phyloP scores from a whole-genome alignment of 352 stramenopile species.

The Pythium brachiatum region DNA sequence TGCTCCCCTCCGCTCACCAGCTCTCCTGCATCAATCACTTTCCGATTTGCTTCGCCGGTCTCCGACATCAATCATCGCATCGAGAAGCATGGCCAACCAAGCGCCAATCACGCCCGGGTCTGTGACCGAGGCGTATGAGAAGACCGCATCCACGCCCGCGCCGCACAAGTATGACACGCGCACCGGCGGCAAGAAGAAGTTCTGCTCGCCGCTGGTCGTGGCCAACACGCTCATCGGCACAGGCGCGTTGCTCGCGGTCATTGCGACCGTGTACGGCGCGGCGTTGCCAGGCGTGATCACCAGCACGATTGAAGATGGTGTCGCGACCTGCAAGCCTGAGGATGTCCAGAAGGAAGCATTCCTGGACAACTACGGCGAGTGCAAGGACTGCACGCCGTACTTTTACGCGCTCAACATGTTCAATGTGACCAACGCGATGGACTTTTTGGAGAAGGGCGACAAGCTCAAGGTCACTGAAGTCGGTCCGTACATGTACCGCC shows the following conservation, averaged over 20 bases:
- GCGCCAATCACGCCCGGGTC: slow-evolving; percentile 19
- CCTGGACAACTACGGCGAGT: slow-evolving; percentile 64
- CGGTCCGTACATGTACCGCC: slow-evolving; percentile 69
- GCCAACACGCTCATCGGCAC: slow-evolving; percentile 32
- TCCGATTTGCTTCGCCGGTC: neutral
- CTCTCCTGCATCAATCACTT: neutral
- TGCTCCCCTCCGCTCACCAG: no score
- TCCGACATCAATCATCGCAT: neutral
- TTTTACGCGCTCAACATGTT: slow-evolving; percentile 66
- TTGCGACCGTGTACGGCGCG: slow-evolving; percentile 52
- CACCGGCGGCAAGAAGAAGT: slow-evolving; percentile 1
- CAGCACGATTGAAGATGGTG: slow-evolving; percentile 32
- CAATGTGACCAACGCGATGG: slow-evolving; percentile 76
- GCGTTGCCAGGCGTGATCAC: slow-evolving; percentile 50
- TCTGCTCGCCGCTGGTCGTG: slow-evolving; percentile 15
- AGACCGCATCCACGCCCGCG: slow-evolving; percentile 15
- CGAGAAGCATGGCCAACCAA: neutral
- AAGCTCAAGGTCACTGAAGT: slow-evolving; percentile 68
- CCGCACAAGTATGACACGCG: neutral
- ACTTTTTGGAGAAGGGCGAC: slow-evolving; percentile 38
- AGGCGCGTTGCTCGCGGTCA: slow-evolving; percentile 40
- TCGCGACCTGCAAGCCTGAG: slow-evolving; percentile 39
- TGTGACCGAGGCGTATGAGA: slow-evolving; percentile 25
- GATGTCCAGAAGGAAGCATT: slow-evolving; percentile 44
- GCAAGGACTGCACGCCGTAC: slow-evolving; percentile 72